These are phyloP conservation scores for Phyllosticta citribraziliensis DNA, from an alignment of 2,329 filamentous ascomycete genomes.

Conservation along the genomic window DNA sequence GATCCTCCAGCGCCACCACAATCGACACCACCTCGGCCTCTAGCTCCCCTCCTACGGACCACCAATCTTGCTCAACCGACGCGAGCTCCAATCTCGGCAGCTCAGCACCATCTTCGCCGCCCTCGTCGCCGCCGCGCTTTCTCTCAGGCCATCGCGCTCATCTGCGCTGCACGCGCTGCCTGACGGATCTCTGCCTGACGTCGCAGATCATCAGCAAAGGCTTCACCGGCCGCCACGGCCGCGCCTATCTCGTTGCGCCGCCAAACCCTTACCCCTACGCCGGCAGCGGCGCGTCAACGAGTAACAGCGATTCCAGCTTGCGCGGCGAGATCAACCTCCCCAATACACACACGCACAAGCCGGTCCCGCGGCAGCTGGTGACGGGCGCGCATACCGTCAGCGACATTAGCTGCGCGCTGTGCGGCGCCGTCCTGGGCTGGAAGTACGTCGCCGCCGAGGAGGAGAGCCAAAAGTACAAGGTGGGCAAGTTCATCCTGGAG, in stretches of 20 bases:
- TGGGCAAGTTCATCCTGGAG: slow-evolving; percentile 58
- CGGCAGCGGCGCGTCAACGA: slow-evolving; percentile 3
- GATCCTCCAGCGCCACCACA: slow-evolving; percentile 31
- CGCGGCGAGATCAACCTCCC: slow-evolving; percentile 34
- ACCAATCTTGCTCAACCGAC: not conserved
- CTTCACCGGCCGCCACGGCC: slow-evolving; percentile 55
- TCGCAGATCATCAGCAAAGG: slow-evolving; percentile 54
- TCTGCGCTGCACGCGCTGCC: slow-evolving; percentile 50
- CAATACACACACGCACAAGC: slow-evolving; percentile 48
- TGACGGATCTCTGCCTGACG: slow-evolving; percentile 48
- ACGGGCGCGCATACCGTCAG: slow-evolving; percentile 54
- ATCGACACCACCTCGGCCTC: slow-evolving; percentile 15
- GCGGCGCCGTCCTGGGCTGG: slow-evolving; percentile 50
- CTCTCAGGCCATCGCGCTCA: slow-evolving; percentile 15
- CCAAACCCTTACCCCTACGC: slow-evolving; percentile 12
- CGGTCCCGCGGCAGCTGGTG: slow-evolving; percentile 49
- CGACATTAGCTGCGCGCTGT: slow-evolving; percentile 49
- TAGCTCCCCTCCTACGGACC: slow-evolving; percentile 14
- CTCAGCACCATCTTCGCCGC: not conserved
- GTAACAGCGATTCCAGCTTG: not conserved
- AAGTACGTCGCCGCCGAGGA: slow-evolving; percentile 56
- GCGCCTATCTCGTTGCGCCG: slow-evolving; percentile 52
- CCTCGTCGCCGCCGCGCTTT: slow-evolving; percentile 16
- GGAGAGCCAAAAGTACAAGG: slow-evolving; percentile 52
- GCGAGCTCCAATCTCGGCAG: not conserved